phyloP scores from a whole-genome alignment of 257 asterid genomes.

The Nicotiana tomentosiformis region DNA sequence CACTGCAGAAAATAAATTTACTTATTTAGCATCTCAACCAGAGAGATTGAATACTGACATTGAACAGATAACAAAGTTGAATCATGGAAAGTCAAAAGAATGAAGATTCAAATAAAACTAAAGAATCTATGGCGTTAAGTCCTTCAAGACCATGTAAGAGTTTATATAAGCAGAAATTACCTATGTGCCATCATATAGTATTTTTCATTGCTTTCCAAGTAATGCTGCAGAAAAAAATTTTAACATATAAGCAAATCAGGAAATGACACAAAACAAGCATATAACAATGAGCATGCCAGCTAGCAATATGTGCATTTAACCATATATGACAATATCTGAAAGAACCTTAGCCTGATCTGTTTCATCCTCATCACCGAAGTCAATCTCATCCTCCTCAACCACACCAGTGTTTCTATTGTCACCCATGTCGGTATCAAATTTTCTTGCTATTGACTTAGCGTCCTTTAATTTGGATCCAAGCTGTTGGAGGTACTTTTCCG shows the following conservation, averaged over 20 bases:
- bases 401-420: slow-evolving; percentile 39
- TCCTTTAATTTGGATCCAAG: slow-evolving; percentile 89
- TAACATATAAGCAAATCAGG: slow-evolving; percentile 5
- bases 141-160: slow-evolving; percentile 13
- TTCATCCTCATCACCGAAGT: slow-evolving; percentile 72
- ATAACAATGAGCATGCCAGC: neutral
- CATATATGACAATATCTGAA: slow-evolving; percentile 1
- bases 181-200: slow-evolving; percentile 99
- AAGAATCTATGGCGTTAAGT: neutral
- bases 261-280: slow-evolving; percentile 11
- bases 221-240: slow-evolving; percentile 67
- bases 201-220: slow-evolving; percentile 99
- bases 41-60: neutral
- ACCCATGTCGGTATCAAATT: slow-evolving; percentile 64
- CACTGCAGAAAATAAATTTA: slow-evolving; percentile 42
- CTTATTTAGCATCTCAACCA: neutral
- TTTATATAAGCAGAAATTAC: slow-evolving; percentile 33
- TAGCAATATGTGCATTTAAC: neutral
- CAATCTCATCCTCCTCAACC: slow-evolving; percentile 60
- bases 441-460: slow-evolving; percentile 73
- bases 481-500: slow-evolving; percentile 89
- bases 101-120: neutral
- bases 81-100: neutral
- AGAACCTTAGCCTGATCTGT: slow-evolving; percentile 95
- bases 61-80: neutral